A percentile compares a stretch with the other conserved stretches of the same genome.
Conservation (phyloP, 441 rosid species). For the Erodium trifolium region DNA sequence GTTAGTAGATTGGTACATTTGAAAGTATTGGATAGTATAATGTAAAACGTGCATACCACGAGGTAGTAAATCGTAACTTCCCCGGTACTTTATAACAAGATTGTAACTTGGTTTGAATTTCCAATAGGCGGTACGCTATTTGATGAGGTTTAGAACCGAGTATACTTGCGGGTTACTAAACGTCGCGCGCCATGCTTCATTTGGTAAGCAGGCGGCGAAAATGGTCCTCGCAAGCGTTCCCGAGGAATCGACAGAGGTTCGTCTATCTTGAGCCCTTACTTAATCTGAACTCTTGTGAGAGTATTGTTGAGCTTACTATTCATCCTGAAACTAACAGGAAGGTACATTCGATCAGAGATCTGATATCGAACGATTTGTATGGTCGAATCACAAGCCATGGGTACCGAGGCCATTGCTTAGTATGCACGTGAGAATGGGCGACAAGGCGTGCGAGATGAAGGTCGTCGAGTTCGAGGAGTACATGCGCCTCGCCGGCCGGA, state of each 20-base stretch:
- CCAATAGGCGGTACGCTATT: constrained; percentile 59
- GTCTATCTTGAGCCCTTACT: background rate
- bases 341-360: constrained; percentile 22
- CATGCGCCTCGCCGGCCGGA: constrained; percentile 55
- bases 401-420: constrained; percentile 80
- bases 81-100: background rate
- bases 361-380: constrained; percentile 61
- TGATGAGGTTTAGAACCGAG: constrained; percentile 74
- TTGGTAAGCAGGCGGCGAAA: constrained; percentile 72
- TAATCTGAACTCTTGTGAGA: too few relatives aligned
- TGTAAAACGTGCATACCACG: too few relatives aligned
- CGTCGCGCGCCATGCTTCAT: constrained; percentile 63
- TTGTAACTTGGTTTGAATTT: background rate
- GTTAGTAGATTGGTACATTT: too few relatives aligned
- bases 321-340: constrained; percentile 25
- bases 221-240: constrained; percentile 40
- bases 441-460: constrained; percentile 92
- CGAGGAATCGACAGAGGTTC: constrained; percentile 52
- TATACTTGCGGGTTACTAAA: constrained; percentile 75
- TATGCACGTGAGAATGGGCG: constrained; percentile 94
- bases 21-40: too few relatives aligned
- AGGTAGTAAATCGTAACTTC: too few relatives aligned
- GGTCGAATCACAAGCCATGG: constrained; percentile 87
- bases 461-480: constrained; percentile 61
- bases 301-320: background rate